Base-by-base conservation (phyloP, 371 early-diverging fungal genomes). In the Mortierella sp. region DNA sequence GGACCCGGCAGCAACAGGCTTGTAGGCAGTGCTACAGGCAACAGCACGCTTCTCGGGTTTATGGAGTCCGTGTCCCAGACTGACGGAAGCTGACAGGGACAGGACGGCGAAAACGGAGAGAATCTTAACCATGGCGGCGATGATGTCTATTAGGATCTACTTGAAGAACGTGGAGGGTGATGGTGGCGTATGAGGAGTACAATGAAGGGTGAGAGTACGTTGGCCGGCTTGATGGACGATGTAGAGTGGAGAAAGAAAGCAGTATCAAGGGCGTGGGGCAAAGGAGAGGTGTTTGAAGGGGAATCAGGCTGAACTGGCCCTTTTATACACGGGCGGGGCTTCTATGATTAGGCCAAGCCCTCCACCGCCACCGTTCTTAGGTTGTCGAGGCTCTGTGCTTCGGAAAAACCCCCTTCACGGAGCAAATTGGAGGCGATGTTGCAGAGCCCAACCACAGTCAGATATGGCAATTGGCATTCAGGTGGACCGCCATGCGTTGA, bases 21-120 rank as follows among this genome's bases (percentile, higher is more conserved):
- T 30, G 45, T 72, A 72, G 0, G 41, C 45, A 10, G 34, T 57
- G 49, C 31, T 56, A 52, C 72, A 72, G 31, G 64, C 56, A 19
- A 38, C 56, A 10, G 50, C 64, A 38, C 63, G 63, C 58, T 66
- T 61, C 48, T 65, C 65, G 2, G 57, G 58, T 7, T 9, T 49
- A 42, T 58, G 62, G 30, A 38, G 24, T 9, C 62, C 43, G 30
- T 72, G 72, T 3, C 61, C 72, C 18, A 59, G 21, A 31, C 47
- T 60, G 23, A 71, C 31, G 19, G 71, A 48, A 19, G 64, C 41
- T 30, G 71, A 49, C 24, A 60, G 34, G 50, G 64, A 63, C 14
- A 71, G 30, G 19, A 54, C 42, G 21, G 38, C 39, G 48, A 69
- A 30, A 23, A 54, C 39, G 28, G 58, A 23, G 43, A 62, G 26